A percentile compares a stretch with the other conserved stretches of the same genome.
These are phyloP conservation scores for Calycina marina DNA, from an alignment of 2,329 filamentous ascomycete genomes.

Conservation along the genomic window DNA sequence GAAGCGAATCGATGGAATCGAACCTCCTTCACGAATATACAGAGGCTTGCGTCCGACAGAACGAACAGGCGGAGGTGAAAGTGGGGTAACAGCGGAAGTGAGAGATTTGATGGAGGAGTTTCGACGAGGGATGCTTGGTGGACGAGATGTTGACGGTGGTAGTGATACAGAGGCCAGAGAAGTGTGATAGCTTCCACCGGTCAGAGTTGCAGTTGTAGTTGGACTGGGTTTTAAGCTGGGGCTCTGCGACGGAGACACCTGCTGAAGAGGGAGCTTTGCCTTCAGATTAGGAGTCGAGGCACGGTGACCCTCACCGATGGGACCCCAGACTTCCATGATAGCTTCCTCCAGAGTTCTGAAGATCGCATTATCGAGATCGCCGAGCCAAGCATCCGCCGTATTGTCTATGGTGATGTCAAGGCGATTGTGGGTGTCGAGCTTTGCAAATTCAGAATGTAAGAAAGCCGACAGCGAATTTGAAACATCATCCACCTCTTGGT, in stretches of 20 bases:
- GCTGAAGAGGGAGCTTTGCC: conserved; percentile 11
- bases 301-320: conserved; percentile 25
- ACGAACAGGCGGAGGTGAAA: background rate
- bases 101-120: background rate
- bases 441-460: conserved; percentile 54
- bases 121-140: background rate
- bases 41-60: conserved; percentile 45
- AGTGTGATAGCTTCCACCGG: conserved; percentile 27
- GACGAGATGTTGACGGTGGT: conserved; percentile 8
- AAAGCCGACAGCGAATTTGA: conserved; percentile 52
- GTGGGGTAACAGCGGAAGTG: background rate
- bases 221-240: conserved; percentile 27
- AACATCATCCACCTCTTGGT: conserved; percentile 74
- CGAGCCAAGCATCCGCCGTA: conserved; percentile 90
- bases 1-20: conserved; percentile 87
- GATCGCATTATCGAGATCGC: conserved; percentile 78
- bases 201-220: conserved; percentile 35
- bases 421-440: conserved; percentile 66
- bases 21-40: conserved; percentile 91
- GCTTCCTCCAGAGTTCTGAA: conserved; percentile 80
- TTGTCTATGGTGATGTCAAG: conserved; percentile 79
- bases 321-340: conserved; percentile 72
- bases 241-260: conserved; percentile 9
- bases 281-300: conserved; percentile 26
- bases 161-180: conserved; percentile 16